phyloP scores from a whole-genome alignment of 768 basidiomycete genomes.

The Tulasnella sp. region DNA sequence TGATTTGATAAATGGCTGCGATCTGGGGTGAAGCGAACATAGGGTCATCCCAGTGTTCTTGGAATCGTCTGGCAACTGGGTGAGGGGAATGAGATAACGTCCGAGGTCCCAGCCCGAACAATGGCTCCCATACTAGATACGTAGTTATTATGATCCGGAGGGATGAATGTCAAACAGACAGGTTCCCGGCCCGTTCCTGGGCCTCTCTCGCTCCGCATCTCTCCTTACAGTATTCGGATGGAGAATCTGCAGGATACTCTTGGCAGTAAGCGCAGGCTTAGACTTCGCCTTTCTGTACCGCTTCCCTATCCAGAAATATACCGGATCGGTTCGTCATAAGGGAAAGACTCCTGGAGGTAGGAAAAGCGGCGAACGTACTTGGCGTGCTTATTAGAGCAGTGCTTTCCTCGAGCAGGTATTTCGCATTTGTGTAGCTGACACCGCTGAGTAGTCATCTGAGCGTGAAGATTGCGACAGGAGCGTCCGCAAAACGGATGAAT shows the following conservation, averaged over 20 bases:
- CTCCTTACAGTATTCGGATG: slow-evolving; percentile 4
- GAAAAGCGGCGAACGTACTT: not conserved
- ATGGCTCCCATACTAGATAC: not conserved
- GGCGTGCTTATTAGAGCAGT: not conserved
- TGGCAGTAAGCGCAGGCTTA: not conserved
- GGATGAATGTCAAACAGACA: not conserved
- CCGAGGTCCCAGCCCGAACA: not conserved
- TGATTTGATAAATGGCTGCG: slow-evolving; percentile 12
- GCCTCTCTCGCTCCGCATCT: not conserved
- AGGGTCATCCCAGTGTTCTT: not conserved
- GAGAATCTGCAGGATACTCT: not conserved
- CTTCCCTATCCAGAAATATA: not conserved
- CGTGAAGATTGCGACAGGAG: not conserved
- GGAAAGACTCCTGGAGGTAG: not conserved
- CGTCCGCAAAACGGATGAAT: slow-evolving; percentile 15
- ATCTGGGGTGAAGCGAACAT: not conserved
- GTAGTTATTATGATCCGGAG: not conserved
- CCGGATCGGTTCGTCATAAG: not conserved
- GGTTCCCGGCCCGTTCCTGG: not conserved
- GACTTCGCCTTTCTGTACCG: slow-evolving; percentile 6
- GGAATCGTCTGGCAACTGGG: not conserved
- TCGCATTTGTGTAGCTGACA: not conserved
- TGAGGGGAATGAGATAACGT: not conserved
- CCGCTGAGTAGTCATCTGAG: not conserved
- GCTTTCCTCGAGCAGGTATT: not conserved